These are phyloP conservation scores for Penicillium frequentans DNA, from an alignment of 2,329 filamentous ascomycete species.

Conservation along the genomic window DNA sequence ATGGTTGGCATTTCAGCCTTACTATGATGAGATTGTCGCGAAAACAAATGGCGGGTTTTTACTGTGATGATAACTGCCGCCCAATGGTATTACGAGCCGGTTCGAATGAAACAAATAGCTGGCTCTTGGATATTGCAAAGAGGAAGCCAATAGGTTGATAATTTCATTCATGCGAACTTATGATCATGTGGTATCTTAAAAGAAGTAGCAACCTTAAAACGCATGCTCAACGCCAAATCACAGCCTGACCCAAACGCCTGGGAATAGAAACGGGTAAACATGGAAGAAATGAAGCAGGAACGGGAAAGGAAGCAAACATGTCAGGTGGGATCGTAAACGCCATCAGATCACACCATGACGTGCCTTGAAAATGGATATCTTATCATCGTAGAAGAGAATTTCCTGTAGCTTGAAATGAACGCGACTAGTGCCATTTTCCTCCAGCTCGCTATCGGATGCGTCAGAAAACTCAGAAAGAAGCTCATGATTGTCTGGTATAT, in stretches of 20 bases:
- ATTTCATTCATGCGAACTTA: background rate
- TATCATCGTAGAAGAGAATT: slow-evolving; percentile 83
- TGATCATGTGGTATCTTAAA: slow-evolving; percentile 1
- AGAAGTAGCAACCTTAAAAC: background rate
- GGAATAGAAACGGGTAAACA: background rate
- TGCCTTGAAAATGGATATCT: slow-evolving; percentile 76
- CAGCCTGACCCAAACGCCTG: background rate
- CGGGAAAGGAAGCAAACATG: background rate
- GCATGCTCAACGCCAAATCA: background rate
- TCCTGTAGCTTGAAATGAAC: slow-evolving; percentile 58
- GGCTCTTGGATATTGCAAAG: background rate
- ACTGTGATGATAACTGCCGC: background rate
- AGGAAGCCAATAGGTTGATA: background rate
- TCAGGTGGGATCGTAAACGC: background rate
- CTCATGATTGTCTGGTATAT: slow-evolving; percentile 10
- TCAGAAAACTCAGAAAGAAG: background rate
- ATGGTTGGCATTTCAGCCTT: slow-evolving; percentile 12
- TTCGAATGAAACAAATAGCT: background rate
- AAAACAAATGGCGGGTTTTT: slow-evolving; percentile 5
- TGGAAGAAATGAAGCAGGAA: background rate
- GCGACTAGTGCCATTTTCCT: background rate
- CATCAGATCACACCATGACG: slow-evolving; percentile 57
- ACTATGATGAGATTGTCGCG: slow-evolving; percentile 10
- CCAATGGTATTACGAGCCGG: no score
- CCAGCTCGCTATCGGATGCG: slow-evolving; percentile 14